Conservation (phyloP, 108 stramenopile genomes). For the Conticribra guillardii region DNA sequence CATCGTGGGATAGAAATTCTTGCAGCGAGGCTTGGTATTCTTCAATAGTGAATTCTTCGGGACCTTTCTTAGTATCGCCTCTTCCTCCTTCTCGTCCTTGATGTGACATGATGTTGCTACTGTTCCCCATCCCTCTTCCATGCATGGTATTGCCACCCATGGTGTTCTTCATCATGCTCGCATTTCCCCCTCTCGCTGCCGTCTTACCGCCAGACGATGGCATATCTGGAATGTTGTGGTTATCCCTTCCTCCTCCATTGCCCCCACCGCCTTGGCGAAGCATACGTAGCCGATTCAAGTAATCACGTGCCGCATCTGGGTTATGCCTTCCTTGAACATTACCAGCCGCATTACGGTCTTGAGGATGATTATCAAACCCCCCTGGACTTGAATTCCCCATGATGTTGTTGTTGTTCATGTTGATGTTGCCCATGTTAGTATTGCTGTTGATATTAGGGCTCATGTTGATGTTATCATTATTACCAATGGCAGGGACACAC, state of each 20-base stretch:
- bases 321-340: conserved; percentile 3
- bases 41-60: conserved; percentile 28
- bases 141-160: not conserved
- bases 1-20: conserved; percentile 35
- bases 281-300: conserved; percentile 40
- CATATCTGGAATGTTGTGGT: conserved; percentile 6
- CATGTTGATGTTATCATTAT: too few relatives aligned
- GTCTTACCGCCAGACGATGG: not conserved
- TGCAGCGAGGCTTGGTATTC: conserved; percentile 44
- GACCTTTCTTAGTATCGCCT: not conserved
- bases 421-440: not conserved
- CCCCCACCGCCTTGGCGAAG: conserved; percentile 20
- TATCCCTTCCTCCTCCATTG: not conserved
- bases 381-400: not conserved
- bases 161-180: conserved; percentile 10
- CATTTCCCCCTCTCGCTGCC: conserved; percentile 4
- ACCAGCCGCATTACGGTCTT: conserved; percentile 1
- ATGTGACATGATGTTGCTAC: conserved; percentile 4
- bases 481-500: too few relatives aligned
- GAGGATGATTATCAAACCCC: not conserved
- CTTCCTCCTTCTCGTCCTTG: conserved; percentile 5
- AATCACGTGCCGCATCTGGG: conserved; percentile 34
- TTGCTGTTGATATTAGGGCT: too few relatives aligned
- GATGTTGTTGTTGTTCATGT: not conserved
- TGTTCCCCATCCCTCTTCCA: conserved; percentile 4